Evolutionary conservation across 306 rosid species (phyloP).

Genomic region (Luffa acutangula): DNA sequence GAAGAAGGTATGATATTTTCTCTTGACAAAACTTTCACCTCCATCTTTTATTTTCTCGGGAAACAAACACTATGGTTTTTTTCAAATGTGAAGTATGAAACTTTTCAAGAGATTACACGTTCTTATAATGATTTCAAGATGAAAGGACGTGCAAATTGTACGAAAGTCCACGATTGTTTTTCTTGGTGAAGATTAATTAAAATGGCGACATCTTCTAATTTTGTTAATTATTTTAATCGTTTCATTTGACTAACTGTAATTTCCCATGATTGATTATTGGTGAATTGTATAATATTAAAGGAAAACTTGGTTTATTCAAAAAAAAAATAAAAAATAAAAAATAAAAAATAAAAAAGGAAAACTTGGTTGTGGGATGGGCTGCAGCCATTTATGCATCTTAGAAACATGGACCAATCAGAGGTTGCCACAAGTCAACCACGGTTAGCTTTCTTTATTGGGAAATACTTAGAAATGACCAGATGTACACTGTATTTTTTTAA

Average conservation of each 20-base stretch:
- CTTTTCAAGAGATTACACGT: background rate
- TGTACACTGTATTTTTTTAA: too few species aligned
- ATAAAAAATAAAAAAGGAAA: too few species aligned
- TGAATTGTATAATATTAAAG: background rate
- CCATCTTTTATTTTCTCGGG: background rate
- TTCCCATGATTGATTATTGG: background rate
- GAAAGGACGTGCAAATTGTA: background rate
- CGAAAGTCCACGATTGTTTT: background rate
- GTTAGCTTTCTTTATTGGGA: too few species aligned
- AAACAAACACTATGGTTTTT: background rate
- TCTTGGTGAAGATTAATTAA: background rate
- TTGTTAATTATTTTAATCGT: background rate
- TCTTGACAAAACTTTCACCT: slow-evolving; percentile 19
- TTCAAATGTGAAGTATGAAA: background rate
- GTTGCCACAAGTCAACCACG: too few species aligned
- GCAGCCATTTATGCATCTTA: too few species aligned
- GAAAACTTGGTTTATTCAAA: too few species aligned
- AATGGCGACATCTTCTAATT: background rate
- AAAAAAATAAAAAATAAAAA: too few species aligned
- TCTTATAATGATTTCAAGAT: background rate
- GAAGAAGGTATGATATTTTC: slow-evolving; percentile 29
- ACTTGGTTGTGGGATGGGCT: too few species aligned
- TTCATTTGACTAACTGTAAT: background rate
- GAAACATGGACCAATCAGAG: too few species aligned
- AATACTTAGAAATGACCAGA: too few species aligned